These are phyloP conservation scores for Lasiosphaeria ovina DNA, from an alignment of 495 filamentous ascomycete species.

Conservation along the genomic window DNA sequence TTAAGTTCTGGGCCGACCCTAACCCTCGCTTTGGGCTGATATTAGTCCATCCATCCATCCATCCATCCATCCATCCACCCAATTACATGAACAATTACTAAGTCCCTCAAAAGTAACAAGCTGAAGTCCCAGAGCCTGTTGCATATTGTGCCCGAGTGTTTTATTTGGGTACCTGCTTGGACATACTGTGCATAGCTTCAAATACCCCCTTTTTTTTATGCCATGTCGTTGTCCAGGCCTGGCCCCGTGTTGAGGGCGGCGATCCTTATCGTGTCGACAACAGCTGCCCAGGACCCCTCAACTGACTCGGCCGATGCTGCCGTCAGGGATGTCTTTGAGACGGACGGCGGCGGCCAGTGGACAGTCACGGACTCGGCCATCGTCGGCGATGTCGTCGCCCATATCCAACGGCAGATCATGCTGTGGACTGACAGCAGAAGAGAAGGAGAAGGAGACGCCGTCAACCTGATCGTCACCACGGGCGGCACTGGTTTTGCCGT, in stretches of 20 bases:
- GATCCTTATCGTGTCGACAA: constrained; percentile 89
- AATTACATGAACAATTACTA: too few relatives aligned
- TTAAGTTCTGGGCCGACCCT: too few relatives aligned
- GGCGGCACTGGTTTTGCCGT: constrained; percentile 93
- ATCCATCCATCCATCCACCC: too few relatives aligned
- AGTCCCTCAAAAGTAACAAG: too few relatives aligned
- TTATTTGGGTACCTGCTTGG: too few relatives aligned
- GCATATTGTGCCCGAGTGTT: too few relatives aligned
- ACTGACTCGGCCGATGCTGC: constrained; percentile 67
- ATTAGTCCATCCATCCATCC: too few relatives aligned
- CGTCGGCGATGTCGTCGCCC: constrained; percentile 71
- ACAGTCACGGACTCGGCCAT: constrained; percentile 64
- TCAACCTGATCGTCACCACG: constrained; percentile 80
- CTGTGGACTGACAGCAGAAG: constrained; percentile 64
- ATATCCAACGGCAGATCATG: constrained; percentile 71
- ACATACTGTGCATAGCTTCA: neutral
- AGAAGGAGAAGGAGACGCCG: constrained; percentile 43
- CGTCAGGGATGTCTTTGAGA: constrained; percentile 65
- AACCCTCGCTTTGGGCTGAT: too few relatives aligned
- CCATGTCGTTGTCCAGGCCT: constrained; percentile 2
- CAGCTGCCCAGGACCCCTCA: constrained; percentile 78
- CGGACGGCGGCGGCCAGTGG: constrained; percentile 66
- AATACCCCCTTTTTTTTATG: neutral
- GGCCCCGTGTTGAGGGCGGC: constrained; percentile 55
- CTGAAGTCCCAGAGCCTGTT: too few relatives aligned